phyloP scores from a whole-genome alignment of 1,284 basidiomycete genomes.

The Pascua guehoae region DNA sequence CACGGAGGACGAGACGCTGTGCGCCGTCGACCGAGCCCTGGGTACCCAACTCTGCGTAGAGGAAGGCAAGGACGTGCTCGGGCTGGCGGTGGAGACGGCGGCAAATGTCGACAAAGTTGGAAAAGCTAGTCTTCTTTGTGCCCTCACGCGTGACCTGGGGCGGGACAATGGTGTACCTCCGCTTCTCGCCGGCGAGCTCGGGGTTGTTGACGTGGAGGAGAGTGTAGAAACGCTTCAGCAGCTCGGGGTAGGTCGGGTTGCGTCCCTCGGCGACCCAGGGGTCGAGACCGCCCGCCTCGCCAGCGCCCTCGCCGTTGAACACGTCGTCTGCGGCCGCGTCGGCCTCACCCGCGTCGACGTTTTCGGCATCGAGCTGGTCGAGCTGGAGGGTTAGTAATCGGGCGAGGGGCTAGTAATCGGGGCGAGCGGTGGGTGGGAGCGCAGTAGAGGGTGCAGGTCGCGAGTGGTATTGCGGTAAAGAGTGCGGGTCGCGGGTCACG shows the following conservation, averaged over 20 bases:
- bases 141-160: conserved; percentile 88
- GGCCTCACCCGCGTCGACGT: conserved; percentile 66
- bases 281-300: conserved; percentile 50
- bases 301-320: conserved; percentile 58
- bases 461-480: too few species aligned
- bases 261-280: conserved; percentile 85
- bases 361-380: conserved; percentile 50
- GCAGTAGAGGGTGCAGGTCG: too few species aligned
- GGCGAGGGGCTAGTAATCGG: too few species aligned
- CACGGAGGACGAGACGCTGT: conserved; percentile 91
- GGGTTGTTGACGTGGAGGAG: conserved; percentile 93
- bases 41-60: conserved; percentile 98
- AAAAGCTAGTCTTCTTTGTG: conserved; percentile 93
- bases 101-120: conserved; percentile 96
- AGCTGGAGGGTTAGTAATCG: conserved; percentile 18
- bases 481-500: neutral
- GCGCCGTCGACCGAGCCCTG: conserved; percentile 92
- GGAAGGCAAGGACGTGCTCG: conserved; percentile 97
- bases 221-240: conserved; percentile 87
- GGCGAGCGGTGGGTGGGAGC: neutral
- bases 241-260: conserved; percentile 90
- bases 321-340: conserved; percentile 76
- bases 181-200: conserved; percentile 79
- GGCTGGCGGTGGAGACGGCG: conserved; percentile 97
- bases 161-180: conserved; percentile 96